Percentiles rank a stretch among this genome's conserved stretches.
These are phyloP conservation scores for Epichloe coenophiala DNA, from an alignment of 2,329 filamentous ascomycete species.

Conservation along the genomic window DNA sequence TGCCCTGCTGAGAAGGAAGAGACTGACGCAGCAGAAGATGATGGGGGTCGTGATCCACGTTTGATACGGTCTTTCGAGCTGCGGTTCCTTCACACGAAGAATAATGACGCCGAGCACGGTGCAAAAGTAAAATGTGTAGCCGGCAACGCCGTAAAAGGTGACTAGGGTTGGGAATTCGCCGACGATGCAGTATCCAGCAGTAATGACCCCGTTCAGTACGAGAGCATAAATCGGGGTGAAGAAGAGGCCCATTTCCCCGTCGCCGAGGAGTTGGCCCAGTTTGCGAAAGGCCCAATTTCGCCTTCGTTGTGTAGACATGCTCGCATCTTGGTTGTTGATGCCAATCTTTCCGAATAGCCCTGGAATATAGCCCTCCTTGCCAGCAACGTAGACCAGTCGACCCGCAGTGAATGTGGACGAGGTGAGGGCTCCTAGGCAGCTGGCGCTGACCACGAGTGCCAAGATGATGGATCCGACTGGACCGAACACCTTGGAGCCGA, in stretches of 20 bases:
- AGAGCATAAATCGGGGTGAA: conserved; percentile 93
- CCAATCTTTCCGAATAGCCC: conserved; percentile 73
- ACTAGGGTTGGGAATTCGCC: conserved; percentile 87
- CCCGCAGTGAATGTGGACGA: conserved; percentile 88
- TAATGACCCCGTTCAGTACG: conserved; percentile 63
- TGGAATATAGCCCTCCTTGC: conserved; percentile 89
- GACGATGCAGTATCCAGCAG: conserved; percentile 62
- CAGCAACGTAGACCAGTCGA: conserved; percentile 82
- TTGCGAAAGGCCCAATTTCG: conserved; percentile 44
- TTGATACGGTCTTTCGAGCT: conserved; percentile 78
- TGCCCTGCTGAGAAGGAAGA: conserved; percentile 80
- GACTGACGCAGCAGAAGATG: conserved; percentile 93
- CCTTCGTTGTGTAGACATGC: conserved; percentile 30
- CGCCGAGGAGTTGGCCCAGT: conserved; percentile 53
- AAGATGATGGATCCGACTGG: conserved; percentile 68
- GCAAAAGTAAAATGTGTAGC: conserved; percentile 94
- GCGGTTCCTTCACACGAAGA: conserved; percentile 73
- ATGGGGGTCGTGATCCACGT: conserved; percentile 97
- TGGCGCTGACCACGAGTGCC: conserved; percentile 78
- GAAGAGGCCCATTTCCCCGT: conserved; percentile 68
- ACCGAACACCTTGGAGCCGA: conserved; percentile 83
- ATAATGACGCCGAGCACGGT: conserved; percentile 90
- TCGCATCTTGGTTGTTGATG: conserved; percentile 34
- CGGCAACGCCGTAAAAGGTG: conserved; percentile 94
- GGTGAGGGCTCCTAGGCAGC: conserved; percentile 90